Percentiles rank a stretch among this genome's conserved stretches.
phyloP scores from a whole-genome alignment of 2,329 filamentous ascomycete species.

The Fusarium sp. region DNA sequence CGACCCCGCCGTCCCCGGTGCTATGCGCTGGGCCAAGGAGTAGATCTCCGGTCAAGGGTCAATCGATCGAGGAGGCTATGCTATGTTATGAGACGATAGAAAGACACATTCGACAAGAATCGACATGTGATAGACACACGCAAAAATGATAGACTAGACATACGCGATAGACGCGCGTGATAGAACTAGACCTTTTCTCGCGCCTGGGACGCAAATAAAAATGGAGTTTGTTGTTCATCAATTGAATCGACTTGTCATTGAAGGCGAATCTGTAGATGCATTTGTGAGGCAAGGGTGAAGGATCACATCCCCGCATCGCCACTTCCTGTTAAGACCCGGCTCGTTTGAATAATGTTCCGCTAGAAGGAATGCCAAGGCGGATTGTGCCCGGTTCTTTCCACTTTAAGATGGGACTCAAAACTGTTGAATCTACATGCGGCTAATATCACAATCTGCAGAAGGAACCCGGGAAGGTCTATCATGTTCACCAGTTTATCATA shows the following conservation, averaged over 20 bases:
- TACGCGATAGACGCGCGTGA: conserved; percentile 27
- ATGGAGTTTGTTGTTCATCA: conserved; percentile 28
- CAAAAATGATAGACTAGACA: conserved; percentile 37
- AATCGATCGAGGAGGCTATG: conserved; percentile 1
- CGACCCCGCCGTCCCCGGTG: conserved; percentile 41
- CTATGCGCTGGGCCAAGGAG: conserved; percentile 46
- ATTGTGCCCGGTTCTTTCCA: background rate
- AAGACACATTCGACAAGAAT: conserved; percentile 9
- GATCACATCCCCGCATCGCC: conserved; percentile 10
- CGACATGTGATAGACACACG: conserved; percentile 21
- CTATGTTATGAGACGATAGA: conserved; percentile 20
- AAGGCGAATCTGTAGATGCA: background rate
- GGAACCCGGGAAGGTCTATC: background rate
- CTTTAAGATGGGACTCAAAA: background rate
- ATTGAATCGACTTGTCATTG: background rate
- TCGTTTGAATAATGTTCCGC: conserved; percentile 15
- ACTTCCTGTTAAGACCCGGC: background rate
- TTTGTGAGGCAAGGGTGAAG: background rate
- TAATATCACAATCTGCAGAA: background rate
- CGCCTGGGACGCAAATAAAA: conserved; percentile 23
- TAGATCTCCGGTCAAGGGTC: conserved; percentile 27
- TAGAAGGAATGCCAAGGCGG: background rate
- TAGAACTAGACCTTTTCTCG: conserved; percentile 30
- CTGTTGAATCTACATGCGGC: background rate
- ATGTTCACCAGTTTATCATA: background rate